Percentiles rank a stretch among this genome's conserved stretches.
phyloP scores from a whole-genome alignment of 306 rosid species.

The Rosa persica region DNA sequence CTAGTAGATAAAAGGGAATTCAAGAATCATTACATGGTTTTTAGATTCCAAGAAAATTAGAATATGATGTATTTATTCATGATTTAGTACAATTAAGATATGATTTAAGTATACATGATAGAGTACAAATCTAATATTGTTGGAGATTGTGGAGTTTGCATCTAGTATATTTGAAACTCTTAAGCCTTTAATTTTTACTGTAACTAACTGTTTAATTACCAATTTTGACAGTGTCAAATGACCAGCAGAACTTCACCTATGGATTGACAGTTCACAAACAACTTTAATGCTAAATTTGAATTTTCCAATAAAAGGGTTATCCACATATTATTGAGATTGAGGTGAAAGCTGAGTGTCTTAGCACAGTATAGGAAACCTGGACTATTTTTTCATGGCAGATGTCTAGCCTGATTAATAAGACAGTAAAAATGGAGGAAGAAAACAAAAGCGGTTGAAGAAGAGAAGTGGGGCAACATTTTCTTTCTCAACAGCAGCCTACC shows the following conservation, averaged over 20 bases:
- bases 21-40: conserved; percentile 22
- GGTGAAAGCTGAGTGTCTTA: neutral
- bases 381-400: neutral
- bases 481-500: conserved; percentile 1
- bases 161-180: neutral
- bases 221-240: too few relatives aligned
- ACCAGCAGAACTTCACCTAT: neutral
- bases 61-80: neutral
- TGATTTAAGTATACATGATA: neutral
- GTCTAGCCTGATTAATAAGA: neutral
- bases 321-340: conserved; percentile 6
- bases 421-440: conserved; percentile 11
- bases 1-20: conserved; percentile 16
- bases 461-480: conserved; percentile 7
- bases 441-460: neutral
- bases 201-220: neutral
- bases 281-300: neutral
- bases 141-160: neutral
- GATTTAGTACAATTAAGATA: neutral
- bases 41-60: conserved; percentile 13
- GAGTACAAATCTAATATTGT: neutral
- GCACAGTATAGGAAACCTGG: conserved; percentile 6
- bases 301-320: neutral
- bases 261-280: neutral
- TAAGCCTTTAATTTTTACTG: neutral